phyloP scores from a whole-genome alignment of 331 rosid genomes.

The Malus hybrid region DNA sequence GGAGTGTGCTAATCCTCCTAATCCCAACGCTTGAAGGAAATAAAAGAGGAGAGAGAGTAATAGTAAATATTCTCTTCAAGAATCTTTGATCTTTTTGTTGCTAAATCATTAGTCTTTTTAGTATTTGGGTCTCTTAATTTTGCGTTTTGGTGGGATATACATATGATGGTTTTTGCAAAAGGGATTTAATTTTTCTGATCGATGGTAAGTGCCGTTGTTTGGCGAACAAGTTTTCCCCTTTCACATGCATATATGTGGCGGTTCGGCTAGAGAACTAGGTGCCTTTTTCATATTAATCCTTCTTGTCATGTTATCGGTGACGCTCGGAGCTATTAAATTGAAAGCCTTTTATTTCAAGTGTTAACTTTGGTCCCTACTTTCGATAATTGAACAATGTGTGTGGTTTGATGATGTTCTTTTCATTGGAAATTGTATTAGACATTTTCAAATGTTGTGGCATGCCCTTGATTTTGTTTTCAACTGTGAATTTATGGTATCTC shows the following conservation, averaged over 20 bases:
- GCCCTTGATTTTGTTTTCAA: not conserved
- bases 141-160: not conserved
- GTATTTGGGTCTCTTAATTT: conserved; percentile 19
- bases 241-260: conserved; percentile 15
- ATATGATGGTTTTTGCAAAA: conserved; percentile 28
- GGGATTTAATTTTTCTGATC: conserved; percentile 23
- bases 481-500: not conserved
- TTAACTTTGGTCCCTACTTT: not conserved
- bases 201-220: conserved; percentile 19
- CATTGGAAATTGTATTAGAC: not conserved
- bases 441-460: not conserved
- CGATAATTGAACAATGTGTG: not conserved
- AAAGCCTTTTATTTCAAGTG: not conserved
- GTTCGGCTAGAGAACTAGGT: conserved; percentile 20
- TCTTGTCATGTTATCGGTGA: conserved; percentile 4
- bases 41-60: conserved; percentile 27
- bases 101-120: conserved; percentile 2
- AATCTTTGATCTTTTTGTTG: not conserved
- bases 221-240: conserved; percentile 25
- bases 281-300: not conserved
- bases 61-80: conserved; percentile 46
- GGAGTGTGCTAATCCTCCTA: conserved; percentile 46
- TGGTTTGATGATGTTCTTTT: not conserved
- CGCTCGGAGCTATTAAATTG: conserved; percentile 4
- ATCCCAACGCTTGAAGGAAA: conserved; percentile 23